Conservation (phyloP, 2,329 filamentous ascomycete genomes). For the Aspergillus sp. region DNA sequence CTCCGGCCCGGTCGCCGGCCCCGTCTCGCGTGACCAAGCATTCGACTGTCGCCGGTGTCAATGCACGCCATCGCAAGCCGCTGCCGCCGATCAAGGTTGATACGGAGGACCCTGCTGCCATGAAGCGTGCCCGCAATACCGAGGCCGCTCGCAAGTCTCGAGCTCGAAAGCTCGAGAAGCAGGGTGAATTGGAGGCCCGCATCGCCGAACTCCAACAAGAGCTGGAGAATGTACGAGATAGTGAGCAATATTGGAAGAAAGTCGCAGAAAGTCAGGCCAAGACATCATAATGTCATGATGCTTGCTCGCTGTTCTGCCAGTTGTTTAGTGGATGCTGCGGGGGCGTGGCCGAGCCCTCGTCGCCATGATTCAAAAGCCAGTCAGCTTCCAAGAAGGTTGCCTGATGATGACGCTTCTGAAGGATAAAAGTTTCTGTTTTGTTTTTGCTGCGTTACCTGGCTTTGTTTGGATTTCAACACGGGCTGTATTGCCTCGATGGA, state of each 20-base stretch:
- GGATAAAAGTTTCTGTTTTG: conserved; percentile 21
- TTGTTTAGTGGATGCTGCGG: conserved; percentile 16
- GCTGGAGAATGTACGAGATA: conserved; percentile 23
- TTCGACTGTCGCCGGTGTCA: conserved; percentile 61
- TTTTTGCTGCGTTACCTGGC: too few relatives aligned
- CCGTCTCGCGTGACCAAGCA: conserved; percentile 48
- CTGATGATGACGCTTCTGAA: conserved; percentile 12
- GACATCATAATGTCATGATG: conserved; percentile 5
- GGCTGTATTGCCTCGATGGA: too few relatives aligned
- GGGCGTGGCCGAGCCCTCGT: conserved; percentile 28
- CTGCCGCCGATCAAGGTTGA: conserved; percentile 72
- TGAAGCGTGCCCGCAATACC: conserved; percentile 91
- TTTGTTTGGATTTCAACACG: too few relatives aligned
- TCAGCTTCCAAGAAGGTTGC: conserved; percentile 7
- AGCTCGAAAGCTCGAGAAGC: conserved; percentile 68
- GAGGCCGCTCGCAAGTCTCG: conserved; percentile 89
- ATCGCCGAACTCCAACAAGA: conserved; percentile 58
- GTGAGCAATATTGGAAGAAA: conserved; percentile 32
- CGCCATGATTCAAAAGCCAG: conserved; percentile 18
- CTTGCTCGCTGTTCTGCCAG: conserved; percentile 9
- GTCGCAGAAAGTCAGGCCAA: conserved; percentile 17
- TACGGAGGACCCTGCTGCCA: conserved; percentile 61
- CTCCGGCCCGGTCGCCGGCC: conserved; percentile 29
- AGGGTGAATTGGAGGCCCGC: conserved; percentile 63
- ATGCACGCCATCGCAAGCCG: conserved; percentile 67